Percentiles rank a stretch among this genome's conserved stretches.
Evolutionary conservation across 2,329 filamentous ascomycete genomes (phyloP).

Genomic region (Neophaeococcomyces mojaviensis): DNA sequence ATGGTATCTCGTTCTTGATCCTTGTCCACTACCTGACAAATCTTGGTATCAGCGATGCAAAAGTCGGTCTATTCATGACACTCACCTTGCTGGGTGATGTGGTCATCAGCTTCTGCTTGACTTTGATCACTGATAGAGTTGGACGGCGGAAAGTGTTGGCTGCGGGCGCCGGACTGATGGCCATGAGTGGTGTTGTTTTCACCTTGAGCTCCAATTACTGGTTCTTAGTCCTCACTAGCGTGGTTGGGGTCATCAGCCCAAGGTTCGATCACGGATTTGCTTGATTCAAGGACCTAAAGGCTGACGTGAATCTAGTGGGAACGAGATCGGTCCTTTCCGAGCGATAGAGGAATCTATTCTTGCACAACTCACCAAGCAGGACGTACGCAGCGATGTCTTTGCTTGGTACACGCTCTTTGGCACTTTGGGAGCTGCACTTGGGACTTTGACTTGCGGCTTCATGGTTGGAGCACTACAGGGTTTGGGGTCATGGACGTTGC

Average conservation of each 20-base stretch:
- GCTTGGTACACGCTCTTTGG: constrained; percentile 41
- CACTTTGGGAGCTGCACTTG: constrained; percentile 47
- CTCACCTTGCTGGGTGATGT: constrained; percentile 57
- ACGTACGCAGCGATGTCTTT: constrained; percentile 16
- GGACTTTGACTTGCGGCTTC: no score
- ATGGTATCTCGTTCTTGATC: constrained; percentile 53
- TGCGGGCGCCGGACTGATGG: constrained; percentile 50
- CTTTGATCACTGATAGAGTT: constrained; percentile 51
- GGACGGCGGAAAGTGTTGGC: constrained; percentile 48
- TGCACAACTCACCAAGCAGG: constrained; percentile 24
- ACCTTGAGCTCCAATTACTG: constrained; percentile 47
- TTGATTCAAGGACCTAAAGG: background rate
- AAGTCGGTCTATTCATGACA: constrained; percentile 59
- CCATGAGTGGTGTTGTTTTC: constrained; percentile 49
- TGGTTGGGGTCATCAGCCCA: constrained; percentile 54
- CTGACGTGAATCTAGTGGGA: constrained; percentile 38
- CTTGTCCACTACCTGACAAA: constrained; percentile 55
- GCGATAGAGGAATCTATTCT: constrained; percentile 50
- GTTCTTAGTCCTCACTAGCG: constrained; percentile 49
- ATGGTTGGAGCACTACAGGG: constrained; percentile 37
- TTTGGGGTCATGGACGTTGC: constrained; percentile 43
- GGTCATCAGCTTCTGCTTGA: constrained; percentile 49
- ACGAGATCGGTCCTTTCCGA: constrained; percentile 56
- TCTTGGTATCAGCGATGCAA: constrained; percentile 48
- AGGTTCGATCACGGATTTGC: constrained; percentile 34